Evolutionary conservation across 208 protist species (phyloP).

Genomic region (Trichomonas tenax): DNA sequence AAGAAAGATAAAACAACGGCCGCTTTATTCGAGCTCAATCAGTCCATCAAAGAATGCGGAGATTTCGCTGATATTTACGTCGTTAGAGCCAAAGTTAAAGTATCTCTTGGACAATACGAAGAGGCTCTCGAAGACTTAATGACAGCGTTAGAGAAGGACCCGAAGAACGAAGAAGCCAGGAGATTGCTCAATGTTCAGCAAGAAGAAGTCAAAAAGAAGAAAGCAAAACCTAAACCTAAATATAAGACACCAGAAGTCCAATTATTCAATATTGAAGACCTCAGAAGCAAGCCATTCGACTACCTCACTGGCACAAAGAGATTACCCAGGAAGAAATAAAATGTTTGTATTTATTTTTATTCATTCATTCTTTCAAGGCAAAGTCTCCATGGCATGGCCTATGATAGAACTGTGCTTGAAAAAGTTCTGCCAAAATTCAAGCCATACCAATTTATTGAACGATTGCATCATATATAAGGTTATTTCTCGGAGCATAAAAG

Average conservation of each 20-base stretch:
- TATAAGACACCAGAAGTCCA: background rate
- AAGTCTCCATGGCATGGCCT: too few relatives aligned
- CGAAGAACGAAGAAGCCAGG: background rate
- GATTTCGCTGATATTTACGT: background rate
- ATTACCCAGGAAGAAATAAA: background rate
- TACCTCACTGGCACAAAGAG: background rate
- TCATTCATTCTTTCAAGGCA: too few relatives aligned
- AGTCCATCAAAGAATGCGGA: background rate
- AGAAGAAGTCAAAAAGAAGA: background rate
- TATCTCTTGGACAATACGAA: background rate
- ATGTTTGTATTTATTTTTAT: too few relatives aligned
- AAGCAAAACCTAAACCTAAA: background rate
- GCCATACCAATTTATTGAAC: too few relatives aligned
- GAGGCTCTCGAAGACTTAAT: background rate
- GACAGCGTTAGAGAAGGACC: background rate
- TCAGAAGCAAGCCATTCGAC: background rate
- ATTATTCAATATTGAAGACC: background rate
- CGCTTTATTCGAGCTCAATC: conserved; percentile 1
- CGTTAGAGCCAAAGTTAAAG: background rate
- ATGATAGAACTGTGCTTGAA: too few relatives aligned
- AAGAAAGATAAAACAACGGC: background rate
- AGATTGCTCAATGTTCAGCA: background rate
- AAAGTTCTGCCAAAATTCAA: too few relatives aligned
- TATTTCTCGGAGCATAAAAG: too few relatives aligned
- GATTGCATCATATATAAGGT: too few relatives aligned